These are phyloP conservation scores for Nadsonia fulvescens DNA, from an alignment of 805 yeast species.

Conservation along the genomic window DNA sequence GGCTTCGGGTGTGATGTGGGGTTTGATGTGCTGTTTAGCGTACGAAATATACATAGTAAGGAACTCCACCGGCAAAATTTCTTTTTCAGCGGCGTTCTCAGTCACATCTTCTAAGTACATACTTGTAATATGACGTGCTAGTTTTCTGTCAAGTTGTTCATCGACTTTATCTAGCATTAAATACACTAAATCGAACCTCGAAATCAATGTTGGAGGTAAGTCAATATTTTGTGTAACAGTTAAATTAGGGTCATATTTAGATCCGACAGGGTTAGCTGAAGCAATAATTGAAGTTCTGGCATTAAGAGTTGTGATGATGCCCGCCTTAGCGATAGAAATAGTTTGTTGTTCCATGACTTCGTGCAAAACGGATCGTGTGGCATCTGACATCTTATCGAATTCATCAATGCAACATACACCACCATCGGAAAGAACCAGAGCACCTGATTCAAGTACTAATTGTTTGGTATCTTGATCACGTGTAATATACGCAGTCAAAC, in stretches of 20 bases:
- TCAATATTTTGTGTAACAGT: slow-evolving; percentile 94
- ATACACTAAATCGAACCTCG: slow-evolving; percentile 90
- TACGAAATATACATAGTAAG: slow-evolving; percentile 80
- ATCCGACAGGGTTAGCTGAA: slow-evolving; percentile 92
- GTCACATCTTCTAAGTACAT: slow-evolving; percentile 85
- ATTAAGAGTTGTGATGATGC: slow-evolving; percentile 89
- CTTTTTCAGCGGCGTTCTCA: slow-evolving; percentile 45
- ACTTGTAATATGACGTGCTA: slow-evolving; percentile 79
- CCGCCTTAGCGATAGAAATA: slow-evolving; percentile 94
- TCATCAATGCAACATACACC: slow-evolving; percentile 98
- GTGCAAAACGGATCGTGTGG: slow-evolving; percentile 86
- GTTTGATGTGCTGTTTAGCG: slow-evolving; percentile 72
- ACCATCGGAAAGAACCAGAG: slow-evolving; percentile 88
- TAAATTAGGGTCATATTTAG: slow-evolving; percentile 83
- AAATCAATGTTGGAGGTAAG: slow-evolving; percentile 85
- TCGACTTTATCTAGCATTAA: slow-evolving; percentile 85
- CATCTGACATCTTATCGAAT: slow-evolving; percentile 91
- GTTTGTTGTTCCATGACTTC: slow-evolving; percentile 99
- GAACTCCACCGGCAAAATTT: slow-evolving; percentile 70
- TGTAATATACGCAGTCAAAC: slow-evolving; percentile 92
- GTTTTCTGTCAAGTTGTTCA: slow-evolving; percentile 61
- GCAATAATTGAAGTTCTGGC: slow-evolving; percentile 94
- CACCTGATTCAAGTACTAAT: slow-evolving; percentile 88
- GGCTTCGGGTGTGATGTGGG: slow-evolving; percentile 65
- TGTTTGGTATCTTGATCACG: slow-evolving; percentile 89